A percentile compares a stretch with the other conserved stretches of the same genome.
phyloP scores from a whole-genome alignment of 768 basidiomycete genomes.

The Tulasnella sp. region DNA sequence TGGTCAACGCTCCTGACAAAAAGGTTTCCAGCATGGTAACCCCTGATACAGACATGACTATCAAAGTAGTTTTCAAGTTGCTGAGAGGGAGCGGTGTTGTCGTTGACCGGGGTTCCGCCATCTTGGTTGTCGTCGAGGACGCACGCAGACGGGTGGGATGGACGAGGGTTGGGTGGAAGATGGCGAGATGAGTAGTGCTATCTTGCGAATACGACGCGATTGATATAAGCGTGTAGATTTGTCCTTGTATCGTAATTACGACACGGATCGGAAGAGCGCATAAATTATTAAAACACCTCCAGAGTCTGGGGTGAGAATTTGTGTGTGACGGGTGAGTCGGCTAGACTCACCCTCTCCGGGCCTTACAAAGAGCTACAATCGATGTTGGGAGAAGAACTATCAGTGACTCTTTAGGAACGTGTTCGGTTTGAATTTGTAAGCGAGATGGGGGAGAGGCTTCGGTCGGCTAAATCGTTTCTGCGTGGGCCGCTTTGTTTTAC shows the following conservation, averaged over 20 bases:
- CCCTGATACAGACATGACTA: constrained; percentile 8
- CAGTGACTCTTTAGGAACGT: not conserved
- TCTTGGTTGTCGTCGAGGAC: not conserved
- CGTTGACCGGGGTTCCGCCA: not conserved
- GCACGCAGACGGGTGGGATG: not conserved
- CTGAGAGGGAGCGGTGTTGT: not conserved
- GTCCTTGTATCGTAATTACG: not conserved
- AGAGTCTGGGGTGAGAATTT: not conserved
- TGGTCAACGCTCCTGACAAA: constrained; percentile 11
- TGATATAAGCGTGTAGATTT: not conserved
- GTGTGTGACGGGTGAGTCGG: not conserved
- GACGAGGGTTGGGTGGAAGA: too few species aligned
- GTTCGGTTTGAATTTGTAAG: not conserved
- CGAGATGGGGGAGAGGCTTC: not conserved
- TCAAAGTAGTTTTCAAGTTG: constrained; percentile 4
- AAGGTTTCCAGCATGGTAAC: constrained; percentile 8
- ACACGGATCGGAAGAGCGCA: not conserved
- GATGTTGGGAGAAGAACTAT: not conserved
- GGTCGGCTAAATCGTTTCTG: not conserved
- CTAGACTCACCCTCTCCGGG: not conserved
- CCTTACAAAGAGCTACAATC: not conserved
- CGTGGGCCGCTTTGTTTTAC: not conserved
- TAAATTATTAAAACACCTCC: not conserved
- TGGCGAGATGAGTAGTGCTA: not conserved
- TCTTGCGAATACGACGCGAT: not conserved